These are phyloP conservation scores for Paraphaeosphaeria minitans DNA, from an alignment of 2,329 filamentous ascomycete species.

Conservation along the genomic window DNA sequence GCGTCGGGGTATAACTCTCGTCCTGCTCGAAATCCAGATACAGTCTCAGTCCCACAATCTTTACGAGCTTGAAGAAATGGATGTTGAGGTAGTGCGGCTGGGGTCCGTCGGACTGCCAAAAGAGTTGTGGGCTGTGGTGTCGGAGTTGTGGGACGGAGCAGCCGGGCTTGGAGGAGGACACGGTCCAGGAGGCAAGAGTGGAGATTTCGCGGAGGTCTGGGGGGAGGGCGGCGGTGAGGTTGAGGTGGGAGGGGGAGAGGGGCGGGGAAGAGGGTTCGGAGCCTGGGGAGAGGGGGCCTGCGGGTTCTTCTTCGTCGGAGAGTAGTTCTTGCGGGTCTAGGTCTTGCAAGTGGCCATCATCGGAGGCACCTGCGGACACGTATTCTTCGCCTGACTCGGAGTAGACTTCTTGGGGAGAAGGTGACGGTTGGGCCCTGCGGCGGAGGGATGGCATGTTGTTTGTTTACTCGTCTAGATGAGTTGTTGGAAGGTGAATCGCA, in stretches of 20 bases:
- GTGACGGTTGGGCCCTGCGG: conserved; percentile 15
- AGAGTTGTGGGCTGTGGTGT: conserved; percentile 72
- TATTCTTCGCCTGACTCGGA: conserved; percentile 10
- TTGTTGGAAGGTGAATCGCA: too few species aligned
- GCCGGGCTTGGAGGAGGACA: conserved; percentile 80
- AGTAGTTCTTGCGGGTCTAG: background rate
- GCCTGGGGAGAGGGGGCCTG: background rate
- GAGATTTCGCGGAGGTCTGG: conserved; percentile 77
- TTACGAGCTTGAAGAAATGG: conserved; percentile 66
- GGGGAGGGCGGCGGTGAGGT: conserved; percentile 27
- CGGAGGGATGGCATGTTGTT: conserved; percentile 1
- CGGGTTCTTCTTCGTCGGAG: conserved; percentile 1
- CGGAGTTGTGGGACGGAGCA: conserved; percentile 78
- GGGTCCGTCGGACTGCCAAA: conserved; percentile 87
- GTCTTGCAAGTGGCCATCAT: background rate
- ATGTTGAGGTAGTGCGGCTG: conserved; percentile 83
- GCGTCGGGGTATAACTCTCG: conserved; percentile 95
- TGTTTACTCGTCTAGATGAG: background rate
- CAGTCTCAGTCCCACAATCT: conserved; percentile 67
- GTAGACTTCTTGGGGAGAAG: background rate
- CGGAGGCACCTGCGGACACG: background rate
- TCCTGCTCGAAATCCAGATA: conserved; percentile 91
- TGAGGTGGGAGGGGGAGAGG: background rate
- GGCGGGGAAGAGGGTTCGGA: background rate
- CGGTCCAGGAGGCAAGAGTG: conserved; percentile 81